A percentile compares a stretch with the other conserved stretches of the same genome.
These are phyloP conservation scores for Tetracladium setigerum DNA, from an alignment of 495 filamentous ascomycete species.

Conservation along the genomic window DNA sequence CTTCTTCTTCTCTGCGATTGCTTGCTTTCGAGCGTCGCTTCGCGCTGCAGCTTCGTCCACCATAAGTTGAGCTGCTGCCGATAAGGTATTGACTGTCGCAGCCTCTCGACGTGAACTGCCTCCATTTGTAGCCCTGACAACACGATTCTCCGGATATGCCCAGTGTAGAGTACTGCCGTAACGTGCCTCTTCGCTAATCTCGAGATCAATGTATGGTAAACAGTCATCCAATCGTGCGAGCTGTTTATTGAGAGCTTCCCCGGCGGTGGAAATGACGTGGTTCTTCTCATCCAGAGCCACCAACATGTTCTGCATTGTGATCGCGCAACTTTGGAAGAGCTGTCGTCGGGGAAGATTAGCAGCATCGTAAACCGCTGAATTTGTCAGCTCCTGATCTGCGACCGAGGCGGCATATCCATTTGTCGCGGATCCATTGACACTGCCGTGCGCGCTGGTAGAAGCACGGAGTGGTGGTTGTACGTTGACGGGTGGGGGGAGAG, in stretches of 20 bases:
- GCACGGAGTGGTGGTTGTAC: constrained; percentile 27
- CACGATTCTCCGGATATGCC: constrained; percentile 85
- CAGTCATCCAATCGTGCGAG: constrained; percentile 74
- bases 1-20: constrained; percentile 63
- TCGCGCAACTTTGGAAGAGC: constrained; percentile 52
- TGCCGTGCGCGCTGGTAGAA: constrained; percentile 29
- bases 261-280: constrained; percentile 84
- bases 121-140: constrained; percentile 51
- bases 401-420: constrained; percentile 21
- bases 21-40: constrained; percentile 76
- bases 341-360: constrained; percentile 51
- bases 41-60: constrained; percentile 73
- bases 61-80: constrained; percentile 59
- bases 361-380: constrained; percentile 31
- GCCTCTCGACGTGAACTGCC: constrained; percentile 73
- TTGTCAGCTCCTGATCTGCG: constrained; percentile 27
- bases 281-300: constrained; percentile 92
- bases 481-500: constrained; percentile 33
- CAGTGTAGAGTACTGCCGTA: constrained; percentile 88
- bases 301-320: constrained; percentile 66
- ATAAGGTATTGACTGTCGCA: constrained; percentile 58
- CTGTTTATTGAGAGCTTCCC: constrained; percentile 81
- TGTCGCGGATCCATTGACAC: constrained; percentile 28
- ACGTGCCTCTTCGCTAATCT: constrained; percentile 91
- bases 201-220: constrained; percentile 72